A percentile compares a stretch with the other conserved stretches of the same genome.
Evolutionary conservation across 257 asterid species (phyloP).

Genomic region (Mitragyna speciosa): DNA sequence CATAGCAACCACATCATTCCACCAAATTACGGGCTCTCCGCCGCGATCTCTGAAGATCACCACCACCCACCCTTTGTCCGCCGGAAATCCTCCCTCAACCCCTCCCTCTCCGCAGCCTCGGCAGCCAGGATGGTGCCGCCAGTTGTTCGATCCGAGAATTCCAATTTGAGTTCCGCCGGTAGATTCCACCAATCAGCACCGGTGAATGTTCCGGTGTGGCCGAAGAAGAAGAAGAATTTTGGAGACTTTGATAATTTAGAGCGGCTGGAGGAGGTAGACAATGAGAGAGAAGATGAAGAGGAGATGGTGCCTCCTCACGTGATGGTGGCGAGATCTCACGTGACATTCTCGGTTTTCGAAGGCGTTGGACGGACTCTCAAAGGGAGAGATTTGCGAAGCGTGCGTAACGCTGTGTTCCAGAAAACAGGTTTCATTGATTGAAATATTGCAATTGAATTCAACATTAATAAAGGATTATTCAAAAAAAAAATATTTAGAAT

Average conservation of each 20-base stretch:
- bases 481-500: not conserved
- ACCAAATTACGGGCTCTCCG: conserved; percentile 57
- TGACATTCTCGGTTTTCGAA: conserved; percentile 85
- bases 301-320: conserved; percentile 95
- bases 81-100: conserved; percentile 50
- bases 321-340: conserved; percentile 86
- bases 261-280: conserved; percentile 48
- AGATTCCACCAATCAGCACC: conserved; percentile 78
- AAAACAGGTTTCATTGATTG: conserved; percentile 87
- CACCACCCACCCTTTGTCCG: conserved; percentile 44
- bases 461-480: not conserved
- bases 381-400: conserved; percentile 80
- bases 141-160: conserved; percentile 39
- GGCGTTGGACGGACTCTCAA: conserved; percentile 88
- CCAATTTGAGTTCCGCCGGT: conserved; percentile 20
- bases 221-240: conserved; percentile 32
- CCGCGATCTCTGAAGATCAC: conserved; percentile 48
- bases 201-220: conserved; percentile 75
- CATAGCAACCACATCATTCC: conserved; percentile 30
- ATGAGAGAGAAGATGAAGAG: conserved; percentile 35
- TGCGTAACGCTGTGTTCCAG: conserved; percentile 85
- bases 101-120: conserved; percentile 33
- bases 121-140: conserved; percentile 32
- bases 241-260: conserved; percentile 24
- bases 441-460: not conserved